Conservation (phyloP, 129 eudicot genomes). For the Smallanthus sonchifolius region DNA sequence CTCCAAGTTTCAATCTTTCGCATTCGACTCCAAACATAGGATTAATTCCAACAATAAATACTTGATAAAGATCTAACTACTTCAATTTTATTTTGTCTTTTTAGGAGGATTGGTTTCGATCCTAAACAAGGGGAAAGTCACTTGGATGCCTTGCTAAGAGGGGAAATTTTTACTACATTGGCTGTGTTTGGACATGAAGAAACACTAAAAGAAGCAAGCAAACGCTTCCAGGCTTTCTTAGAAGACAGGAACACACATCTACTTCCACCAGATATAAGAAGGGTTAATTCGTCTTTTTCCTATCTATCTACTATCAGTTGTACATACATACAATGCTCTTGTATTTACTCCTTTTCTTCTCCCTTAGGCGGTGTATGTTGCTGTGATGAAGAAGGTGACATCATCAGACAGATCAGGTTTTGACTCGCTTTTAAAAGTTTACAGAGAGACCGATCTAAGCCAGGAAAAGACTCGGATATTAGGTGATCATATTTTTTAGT, state of each 20-base stretch:
- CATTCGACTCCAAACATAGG: too few species aligned
- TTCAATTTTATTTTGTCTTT: constrained; percentile 5
- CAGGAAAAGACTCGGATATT: constrained; percentile 90
- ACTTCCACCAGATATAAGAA: constrained; percentile 94
- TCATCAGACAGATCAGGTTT: constrained; percentile 57
- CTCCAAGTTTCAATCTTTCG: too few species aligned
- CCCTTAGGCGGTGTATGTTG: constrained; percentile 83
- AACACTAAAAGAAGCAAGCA: constrained; percentile 68
- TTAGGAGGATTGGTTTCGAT: constrained; percentile 98
- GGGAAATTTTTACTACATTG: constrained; percentile 72
- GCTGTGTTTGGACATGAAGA: constrained; percentile 72
- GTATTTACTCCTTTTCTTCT: neutral
- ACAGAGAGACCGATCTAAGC: constrained; percentile 90
- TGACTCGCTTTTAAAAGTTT: constrained; percentile 74
- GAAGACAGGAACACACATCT: constrained; percentile 73
- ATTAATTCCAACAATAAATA: neutral
- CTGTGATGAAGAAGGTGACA: constrained; percentile 74
- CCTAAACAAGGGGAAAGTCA: constrained; percentile 89
- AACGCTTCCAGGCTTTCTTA: constrained; percentile 73
- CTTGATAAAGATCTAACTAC: neutral
- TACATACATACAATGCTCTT: neutral
- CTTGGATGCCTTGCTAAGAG: constrained; percentile 95
- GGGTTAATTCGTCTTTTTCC: constrained; percentile 36
- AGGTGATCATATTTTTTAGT: constrained; percentile 32
- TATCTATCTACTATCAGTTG: neutral